Base-by-base conservation (phyloP, 176 grass and related monocot species). In the Eragrostis curvula region DNA sequence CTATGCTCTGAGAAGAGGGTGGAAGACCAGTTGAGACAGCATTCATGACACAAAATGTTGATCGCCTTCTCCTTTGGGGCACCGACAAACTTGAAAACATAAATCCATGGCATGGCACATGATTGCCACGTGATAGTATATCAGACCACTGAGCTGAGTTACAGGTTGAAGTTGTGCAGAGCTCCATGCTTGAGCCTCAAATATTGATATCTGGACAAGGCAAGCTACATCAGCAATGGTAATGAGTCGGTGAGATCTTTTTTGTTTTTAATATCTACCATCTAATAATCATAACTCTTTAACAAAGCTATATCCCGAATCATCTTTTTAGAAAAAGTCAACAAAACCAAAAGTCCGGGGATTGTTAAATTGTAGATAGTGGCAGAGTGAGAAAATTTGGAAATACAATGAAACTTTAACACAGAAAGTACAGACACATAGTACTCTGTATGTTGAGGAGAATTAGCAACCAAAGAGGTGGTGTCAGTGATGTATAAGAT, bases 81-180 rank as follows among this genome's bases (percentile, higher is more conserved):
- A 79, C 21, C 6, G 69, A 55, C 44, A 53, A 88, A 58, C 51
- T 84, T 79, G 78, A 74, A 40, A 32, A 12, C 8, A 57, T 25
- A 66, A 64, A 84, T 68, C 67, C 73, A 79, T 52, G 66, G 59
- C 14, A 57, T 6, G 52, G 40, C 32, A 18, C 12, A 48, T 42
- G 46, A 73, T 74, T 9, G 41, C 24, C 49, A 51, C 20, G 20
- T 24, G 24, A 50, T 30, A 79, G 36, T 57, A 79, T 6, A 45
- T 55, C 16, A 32, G 75, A 69, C 45, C 60, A 44, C 68, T 75
- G 70, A 13, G 86, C 74, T 50, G 84, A 87, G 83, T 62, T 79
- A 18, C 78, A 84, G 39, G 91, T 27, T 75, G 85, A 89, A 18
- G 88, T 21, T 51, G 95, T 91, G 78, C 88, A 94, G 40, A 93